Conservation (phyloP, 768 basidiomycete genomes). For the Trametes villosa region DNA sequence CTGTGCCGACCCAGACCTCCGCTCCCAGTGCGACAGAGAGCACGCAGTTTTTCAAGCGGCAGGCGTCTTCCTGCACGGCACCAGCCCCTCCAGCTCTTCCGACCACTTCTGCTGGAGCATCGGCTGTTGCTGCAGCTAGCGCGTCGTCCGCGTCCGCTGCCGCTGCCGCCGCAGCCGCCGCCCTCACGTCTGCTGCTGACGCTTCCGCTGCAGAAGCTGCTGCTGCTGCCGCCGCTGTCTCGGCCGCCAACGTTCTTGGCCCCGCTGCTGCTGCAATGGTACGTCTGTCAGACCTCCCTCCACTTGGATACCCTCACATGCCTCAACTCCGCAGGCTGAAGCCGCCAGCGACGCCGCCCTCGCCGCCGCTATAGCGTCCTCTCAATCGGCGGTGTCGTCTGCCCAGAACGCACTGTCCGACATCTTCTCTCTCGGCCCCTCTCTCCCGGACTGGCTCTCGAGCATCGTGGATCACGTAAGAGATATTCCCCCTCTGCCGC, state of each 20-base stretch:
- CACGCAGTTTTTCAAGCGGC: neutral
- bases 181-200: neutral
- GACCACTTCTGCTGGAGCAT: neutral
- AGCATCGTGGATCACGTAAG: neutral
- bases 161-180: neutral
- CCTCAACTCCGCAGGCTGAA: neutral
- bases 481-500: no score
- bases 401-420: neutral
- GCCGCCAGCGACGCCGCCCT: neutral
- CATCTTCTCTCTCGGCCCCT: neutral
- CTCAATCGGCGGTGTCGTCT: neutral
- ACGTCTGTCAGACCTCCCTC: neutral
- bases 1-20: neutral
- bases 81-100: neutral
- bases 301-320: no score
- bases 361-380: conserved; percentile 1
- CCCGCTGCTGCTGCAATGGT: conserved; percentile 9
- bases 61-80: neutral
- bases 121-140: neutral
- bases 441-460: neutral
- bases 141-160: neutral
- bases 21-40: neutral
- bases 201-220: neutral
- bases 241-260: neutral
- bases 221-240: neutral